phyloP scores from a whole-genome alignment of 257 asterid species.

The Solanum sitiens region DNA sequence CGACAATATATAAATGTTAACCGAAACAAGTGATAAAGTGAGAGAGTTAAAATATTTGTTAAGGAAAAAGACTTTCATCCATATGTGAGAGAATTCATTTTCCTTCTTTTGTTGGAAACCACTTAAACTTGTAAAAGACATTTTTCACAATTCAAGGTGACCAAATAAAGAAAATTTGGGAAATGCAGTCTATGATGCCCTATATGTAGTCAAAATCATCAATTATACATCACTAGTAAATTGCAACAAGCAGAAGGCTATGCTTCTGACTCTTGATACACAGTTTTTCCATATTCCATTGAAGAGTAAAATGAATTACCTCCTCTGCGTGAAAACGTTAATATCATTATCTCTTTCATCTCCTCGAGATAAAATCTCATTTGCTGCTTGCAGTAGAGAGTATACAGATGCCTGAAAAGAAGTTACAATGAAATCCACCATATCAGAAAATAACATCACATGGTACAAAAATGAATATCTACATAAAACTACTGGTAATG shows the following conservation, averaged over 20 bases:
- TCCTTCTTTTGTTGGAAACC: not conserved
- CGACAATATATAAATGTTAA: not conserved
- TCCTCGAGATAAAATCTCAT: constrained; percentile 84
- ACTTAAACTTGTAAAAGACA: not conserved
- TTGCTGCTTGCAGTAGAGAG: constrained; percentile 82
- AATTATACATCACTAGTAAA: not conserved
- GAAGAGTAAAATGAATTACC: constrained; percentile 29
- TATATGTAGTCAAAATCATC: not conserved
- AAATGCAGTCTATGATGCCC: not conserved
- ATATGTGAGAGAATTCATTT: not conserved
- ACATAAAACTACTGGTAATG: not conserved
- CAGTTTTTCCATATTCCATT: not conserved
- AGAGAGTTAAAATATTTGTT: not conserved
- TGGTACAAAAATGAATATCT: not conserved
- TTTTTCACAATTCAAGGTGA: not conserved
- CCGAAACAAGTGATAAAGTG: not conserved
- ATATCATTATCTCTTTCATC: constrained; percentile 87
- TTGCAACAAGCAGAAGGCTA: not conserved
- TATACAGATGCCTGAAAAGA: constrained; percentile 76
- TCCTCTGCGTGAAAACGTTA: constrained; percentile 70
- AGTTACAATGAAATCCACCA: not conserved
- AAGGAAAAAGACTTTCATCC: not conserved
- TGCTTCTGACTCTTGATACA: not conserved
- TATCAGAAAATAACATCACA: not conserved
- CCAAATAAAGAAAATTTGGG: not conserved